Conservation (phyloP, 1,284 basidiomycete species). For the Apiotrichum akiyoshidainum region DNA sequence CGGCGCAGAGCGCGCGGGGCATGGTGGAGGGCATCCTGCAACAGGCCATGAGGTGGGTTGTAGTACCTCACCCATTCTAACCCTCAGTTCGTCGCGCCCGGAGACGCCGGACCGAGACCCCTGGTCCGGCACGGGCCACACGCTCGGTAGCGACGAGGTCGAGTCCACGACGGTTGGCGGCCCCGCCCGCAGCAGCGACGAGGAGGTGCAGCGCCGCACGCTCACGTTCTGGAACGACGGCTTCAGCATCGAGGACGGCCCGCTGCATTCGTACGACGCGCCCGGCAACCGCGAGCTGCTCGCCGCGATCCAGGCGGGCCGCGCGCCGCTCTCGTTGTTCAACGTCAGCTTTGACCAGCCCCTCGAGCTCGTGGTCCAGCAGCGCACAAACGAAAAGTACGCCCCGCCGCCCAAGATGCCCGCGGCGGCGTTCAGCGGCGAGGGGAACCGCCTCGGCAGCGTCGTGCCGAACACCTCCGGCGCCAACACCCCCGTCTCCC, state of each 20-base stretch:
- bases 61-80: conserved; percentile 20
- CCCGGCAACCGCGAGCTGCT: conserved; percentile 72
- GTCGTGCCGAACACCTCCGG: conserved; percentile 53
- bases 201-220: conserved; percentile 65
- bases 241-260: conserved; percentile 88
- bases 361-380: conserved; percentile 78
- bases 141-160: conserved; percentile 79
- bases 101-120: conserved; percentile 53
- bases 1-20: conserved; percentile 38
- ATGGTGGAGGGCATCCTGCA: conserved; percentile 77
- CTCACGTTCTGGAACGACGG: conserved; percentile 94
- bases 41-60: conserved; percentile 73
- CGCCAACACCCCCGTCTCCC: conserved; percentile 1
- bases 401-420: conserved; percentile 51
- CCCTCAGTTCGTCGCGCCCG: conserved; percentile 30
- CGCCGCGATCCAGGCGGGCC: conserved; percentile 76
- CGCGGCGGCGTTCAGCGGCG: conserved; percentile 63
- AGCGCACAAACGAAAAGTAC: conserved; percentile 74
- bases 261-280: conserved; percentile 78
- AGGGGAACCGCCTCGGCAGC: conserved; percentile 78
- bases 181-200: conserved; percentile 17
- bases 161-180: conserved; percentile 63
- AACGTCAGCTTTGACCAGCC: conserved; percentile 75
- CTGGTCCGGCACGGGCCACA: conserved; percentile 66
- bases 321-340: conserved; percentile 71